Evolutionary conservation across 805 yeast species (phyloP).

Genomic region (Candida michaelii): DNA sequence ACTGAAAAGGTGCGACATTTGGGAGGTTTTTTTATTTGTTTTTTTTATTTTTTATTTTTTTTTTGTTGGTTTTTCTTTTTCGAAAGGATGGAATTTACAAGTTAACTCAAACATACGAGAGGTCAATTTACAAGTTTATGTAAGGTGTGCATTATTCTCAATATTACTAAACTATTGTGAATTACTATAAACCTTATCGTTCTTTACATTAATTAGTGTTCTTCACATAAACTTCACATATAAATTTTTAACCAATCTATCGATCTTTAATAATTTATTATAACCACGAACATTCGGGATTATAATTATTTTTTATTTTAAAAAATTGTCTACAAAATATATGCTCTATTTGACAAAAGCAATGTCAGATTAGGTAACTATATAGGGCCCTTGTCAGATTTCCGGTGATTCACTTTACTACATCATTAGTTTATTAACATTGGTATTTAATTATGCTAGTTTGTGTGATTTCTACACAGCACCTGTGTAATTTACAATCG

Average conservation of each 20-base stretch:
- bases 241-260: too few species aligned
- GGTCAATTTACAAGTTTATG: not conserved
- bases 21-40: not conserved
- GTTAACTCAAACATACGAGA: constrained; percentile 4
- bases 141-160: constrained; percentile 1
- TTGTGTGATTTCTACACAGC: too few species aligned
- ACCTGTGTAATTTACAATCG: too few species aligned
- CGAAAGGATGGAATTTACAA: constrained; percentile 2
- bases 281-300: too few species aligned
- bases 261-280: too few species aligned
- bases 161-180: too few species aligned
- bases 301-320: not conserved
- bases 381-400: not conserved
- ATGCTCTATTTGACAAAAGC: not conserved
- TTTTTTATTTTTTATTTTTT: constrained; percentile 1
- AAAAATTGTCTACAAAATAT: not conserved
- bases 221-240: too few species aligned
- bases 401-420: not conserved
- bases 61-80: not conserved
- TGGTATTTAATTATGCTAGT: too few species aligned
- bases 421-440: too few species aligned
- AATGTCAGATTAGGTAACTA: not conserved
- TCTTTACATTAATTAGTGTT: too few species aligned
- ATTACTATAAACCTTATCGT: too few species aligned
- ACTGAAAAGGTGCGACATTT: too few species aligned